These are phyloP conservation scores for Betula pendula DNA, from an alignment of 306 rosid genomes.

Conservation along the genomic window DNA sequence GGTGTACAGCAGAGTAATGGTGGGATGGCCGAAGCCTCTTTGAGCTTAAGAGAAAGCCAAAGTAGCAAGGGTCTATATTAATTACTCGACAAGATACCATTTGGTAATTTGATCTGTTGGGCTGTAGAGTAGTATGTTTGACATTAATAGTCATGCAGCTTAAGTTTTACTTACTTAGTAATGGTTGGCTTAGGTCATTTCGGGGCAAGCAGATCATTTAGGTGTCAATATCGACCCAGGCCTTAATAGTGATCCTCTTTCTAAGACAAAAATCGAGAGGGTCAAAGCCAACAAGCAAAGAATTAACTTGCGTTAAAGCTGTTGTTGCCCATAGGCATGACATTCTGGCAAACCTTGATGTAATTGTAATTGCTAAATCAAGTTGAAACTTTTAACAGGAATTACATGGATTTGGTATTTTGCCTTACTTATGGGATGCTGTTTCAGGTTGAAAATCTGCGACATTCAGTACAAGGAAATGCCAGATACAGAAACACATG, in stretches of 20 bases:
- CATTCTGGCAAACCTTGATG: not conserved
- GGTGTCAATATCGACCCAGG: no score
- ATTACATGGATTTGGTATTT: constrained; percentile 21
- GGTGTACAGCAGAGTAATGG: not conserved
- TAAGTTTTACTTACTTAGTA: not conserved
- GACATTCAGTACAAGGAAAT: constrained; percentile 47
- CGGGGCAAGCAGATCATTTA: no score
- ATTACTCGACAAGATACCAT: not conserved
- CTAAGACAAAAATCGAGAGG: no score
- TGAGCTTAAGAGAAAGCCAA: not conserved
- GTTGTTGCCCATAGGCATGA: not conserved
- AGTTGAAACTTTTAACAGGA: not conserved
- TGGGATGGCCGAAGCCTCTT: not conserved
- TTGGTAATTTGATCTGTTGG: not conserved
- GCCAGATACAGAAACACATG: constrained; percentile 58
- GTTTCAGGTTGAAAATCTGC: constrained; percentile 69
- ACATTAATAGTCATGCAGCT: not conserved
- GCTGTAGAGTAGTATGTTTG: not conserved
- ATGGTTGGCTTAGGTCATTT: not conserved
- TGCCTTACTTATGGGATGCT: constrained; percentile 24
- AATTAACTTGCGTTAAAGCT: not conserved
- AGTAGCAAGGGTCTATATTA: not conserved
- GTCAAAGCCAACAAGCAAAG: constrained; percentile 1
- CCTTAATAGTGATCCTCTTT: no score
- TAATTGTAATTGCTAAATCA: not conserved